phyloP scores from a whole-genome alignment of 2,329 filamentous ascomycete species.

The Fragosphaeria purpurea region DNA sequence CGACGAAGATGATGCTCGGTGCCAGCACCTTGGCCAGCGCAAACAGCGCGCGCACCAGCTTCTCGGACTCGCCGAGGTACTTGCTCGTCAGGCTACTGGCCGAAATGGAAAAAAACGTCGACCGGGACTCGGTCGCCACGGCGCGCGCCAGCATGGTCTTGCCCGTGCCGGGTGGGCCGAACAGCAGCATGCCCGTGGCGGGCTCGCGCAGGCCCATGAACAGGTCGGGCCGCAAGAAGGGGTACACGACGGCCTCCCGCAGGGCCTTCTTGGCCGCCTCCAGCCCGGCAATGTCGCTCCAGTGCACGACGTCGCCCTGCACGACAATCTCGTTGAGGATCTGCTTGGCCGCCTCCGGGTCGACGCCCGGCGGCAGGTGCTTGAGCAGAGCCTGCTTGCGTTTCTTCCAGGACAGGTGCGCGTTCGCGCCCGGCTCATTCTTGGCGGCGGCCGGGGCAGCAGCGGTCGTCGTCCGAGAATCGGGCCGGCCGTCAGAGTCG shows the following conservation, averaged over 20 bases:
- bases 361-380: constrained; percentile 70
- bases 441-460: background rate
- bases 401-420: constrained; percentile 40
- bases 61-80: constrained; percentile 92
- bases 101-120: constrained; percentile 95
- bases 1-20: constrained; percentile 72
- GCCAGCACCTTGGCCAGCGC: constrained; percentile 78
- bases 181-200: constrained; percentile 87
- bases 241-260: constrained; percentile 94
- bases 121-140: constrained; percentile 87
- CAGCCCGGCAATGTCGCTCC: constrained; percentile 86
- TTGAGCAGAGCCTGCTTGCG: constrained; percentile 59
- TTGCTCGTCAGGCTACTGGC: constrained; percentile 92
- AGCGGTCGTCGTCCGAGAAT: too few species aligned
- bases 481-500: constrained; percentile 7
- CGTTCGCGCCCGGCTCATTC: constrained; percentile 2
- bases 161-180: constrained; percentile 93
- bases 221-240: constrained; percentile 85
- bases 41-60: constrained; percentile 87
- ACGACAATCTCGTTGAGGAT: constrained; percentile 96
- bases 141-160: constrained; percentile 97
- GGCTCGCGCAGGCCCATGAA: constrained; percentile 95
- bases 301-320: constrained; percentile 87
- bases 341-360: constrained; percentile 72
- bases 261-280: constrained; percentile 84